Percentiles rank a stretch among this genome's conserved stretches.
Evolutionary conservation across 139 green algal genomes (phyloP).

Genomic region (Micractinium conductrix): DNA sequence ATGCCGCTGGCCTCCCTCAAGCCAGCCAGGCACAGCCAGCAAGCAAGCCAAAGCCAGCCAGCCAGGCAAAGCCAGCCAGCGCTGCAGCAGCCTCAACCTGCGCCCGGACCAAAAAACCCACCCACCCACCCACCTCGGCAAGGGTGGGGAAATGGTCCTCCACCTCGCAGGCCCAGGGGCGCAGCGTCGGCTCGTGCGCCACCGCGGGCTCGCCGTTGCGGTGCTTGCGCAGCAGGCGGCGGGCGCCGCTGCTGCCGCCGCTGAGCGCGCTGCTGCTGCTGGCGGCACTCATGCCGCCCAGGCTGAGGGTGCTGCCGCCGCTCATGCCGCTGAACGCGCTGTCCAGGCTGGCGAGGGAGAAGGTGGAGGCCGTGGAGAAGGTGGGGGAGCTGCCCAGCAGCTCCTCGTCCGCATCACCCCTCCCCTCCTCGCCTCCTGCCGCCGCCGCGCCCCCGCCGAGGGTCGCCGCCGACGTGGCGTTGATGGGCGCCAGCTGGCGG

Average conservation of each 20-base stretch:
- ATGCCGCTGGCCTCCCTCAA: not conserved
- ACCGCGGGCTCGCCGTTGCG: slow-evolving; percentile 20
- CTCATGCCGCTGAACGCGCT: not conserved
- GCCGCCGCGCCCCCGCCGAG: not conserved
- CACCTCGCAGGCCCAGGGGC: slow-evolving; percentile 32
- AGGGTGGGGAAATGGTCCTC: slow-evolving; percentile 84
- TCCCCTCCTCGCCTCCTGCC: slow-evolving; percentile 2
- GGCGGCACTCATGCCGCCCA: not conserved
- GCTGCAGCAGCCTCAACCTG: not conserved
- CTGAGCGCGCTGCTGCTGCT: not conserved
- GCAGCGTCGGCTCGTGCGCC: slow-evolving; percentile 34
- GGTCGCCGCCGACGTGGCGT: slow-evolving; percentile 22
- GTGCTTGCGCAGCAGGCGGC: slow-evolving; percentile 39
- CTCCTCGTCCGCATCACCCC: slow-evolving; percentile 9
- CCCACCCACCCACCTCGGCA: slow-evolving; percentile 29
- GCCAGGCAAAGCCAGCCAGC: not conserved
- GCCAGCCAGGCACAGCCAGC: too few species aligned
- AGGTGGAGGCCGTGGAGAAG: not conserved
- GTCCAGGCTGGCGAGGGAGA: not conserved
- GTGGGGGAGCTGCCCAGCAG: not conserved
- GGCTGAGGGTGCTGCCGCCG: slow-evolving; percentile 2
- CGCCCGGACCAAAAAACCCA: not conserved
- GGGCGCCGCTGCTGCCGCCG: slow-evolving; percentile 5
- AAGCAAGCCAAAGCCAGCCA: not conserved
- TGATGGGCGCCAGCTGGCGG: slow-evolving; percentile 54